Percentiles rank a stretch among this genome's conserved stretches.
Conservation (phyloP, 2,329 filamentous ascomycete genomes). For the Remersonia thermophila region DNA sequence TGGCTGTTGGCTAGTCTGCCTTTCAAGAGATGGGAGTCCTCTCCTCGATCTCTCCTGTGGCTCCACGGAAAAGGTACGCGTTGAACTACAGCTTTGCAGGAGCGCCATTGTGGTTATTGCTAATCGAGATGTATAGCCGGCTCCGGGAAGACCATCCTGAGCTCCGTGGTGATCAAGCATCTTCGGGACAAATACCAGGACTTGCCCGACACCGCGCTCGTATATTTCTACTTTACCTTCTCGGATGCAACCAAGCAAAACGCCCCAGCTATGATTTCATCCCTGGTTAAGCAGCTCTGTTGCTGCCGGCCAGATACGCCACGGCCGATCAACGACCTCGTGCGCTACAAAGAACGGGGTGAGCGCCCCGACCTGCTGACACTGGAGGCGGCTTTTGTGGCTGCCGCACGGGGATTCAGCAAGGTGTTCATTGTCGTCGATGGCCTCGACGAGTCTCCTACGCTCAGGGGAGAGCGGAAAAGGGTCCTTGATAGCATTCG, state of each 20-base stretch:
- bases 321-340: background rate
- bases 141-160: background rate
- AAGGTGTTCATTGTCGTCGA: background rate
- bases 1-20: background rate
- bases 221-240: constrained; percentile 2
- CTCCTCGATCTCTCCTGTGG: background rate
- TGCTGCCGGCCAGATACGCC: background rate
- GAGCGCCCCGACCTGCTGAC: background rate
- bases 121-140: background rate
- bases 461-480: background rate
- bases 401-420: background rate
- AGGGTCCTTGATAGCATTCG: background rate
- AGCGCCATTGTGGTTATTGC: too few species aligned
- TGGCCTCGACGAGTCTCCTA: constrained; percentile 1
- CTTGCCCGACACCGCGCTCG: background rate
- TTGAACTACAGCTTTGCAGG: too few species aligned
- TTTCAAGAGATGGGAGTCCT: background rate
- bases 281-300: constrained; percentile 1
- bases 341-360: background rate
- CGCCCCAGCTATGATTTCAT: background rate
- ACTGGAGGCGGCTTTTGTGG: background rate
- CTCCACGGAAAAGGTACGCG: background rate
- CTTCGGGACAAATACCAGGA: background rate
- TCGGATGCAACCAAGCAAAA: background rate
- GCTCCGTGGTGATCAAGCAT: background rate